phyloP scores from a whole-genome alignment of 108 stramenopile genomes.

The Mediolabrus comicus region DNA sequence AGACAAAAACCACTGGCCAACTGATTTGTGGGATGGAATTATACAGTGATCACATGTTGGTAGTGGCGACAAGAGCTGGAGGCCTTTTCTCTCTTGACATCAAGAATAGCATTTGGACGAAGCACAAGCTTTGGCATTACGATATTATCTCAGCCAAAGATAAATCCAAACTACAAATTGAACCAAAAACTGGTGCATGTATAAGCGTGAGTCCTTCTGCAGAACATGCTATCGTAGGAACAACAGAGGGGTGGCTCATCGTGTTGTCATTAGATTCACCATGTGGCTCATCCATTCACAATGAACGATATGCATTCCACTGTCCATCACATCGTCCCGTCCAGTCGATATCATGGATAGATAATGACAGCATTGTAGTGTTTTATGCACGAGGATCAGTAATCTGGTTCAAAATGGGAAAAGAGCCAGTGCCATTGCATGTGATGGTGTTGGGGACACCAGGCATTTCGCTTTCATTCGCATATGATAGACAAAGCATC shows the following conservation, averaged over 20 bases:
- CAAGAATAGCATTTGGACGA: conserved; percentile 26
- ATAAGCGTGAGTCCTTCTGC: conserved; percentile 40
- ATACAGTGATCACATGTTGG: conserved; percentile 24
- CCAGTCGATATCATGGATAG: conserved; percentile 56
- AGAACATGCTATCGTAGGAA: conserved; percentile 50
- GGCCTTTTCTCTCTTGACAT: conserved; percentile 49
- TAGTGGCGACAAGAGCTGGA: conserved; percentile 62
- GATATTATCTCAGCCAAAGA: conserved; percentile 9
- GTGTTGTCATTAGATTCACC: conserved; percentile 5
- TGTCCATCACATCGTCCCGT: conserved; percentile 41
- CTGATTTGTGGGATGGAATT: conserved; percentile 64
- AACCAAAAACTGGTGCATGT: conserved; percentile 55
- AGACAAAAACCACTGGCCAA: conserved; percentile 41
- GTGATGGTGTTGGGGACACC: conserved; percentile 39
- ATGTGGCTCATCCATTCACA: background rate
- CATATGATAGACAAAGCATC: conserved; percentile 43
- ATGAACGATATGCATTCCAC: conserved; percentile 9
- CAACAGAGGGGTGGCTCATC: conserved; percentile 59
- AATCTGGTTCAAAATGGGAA: conserved; percentile 48
- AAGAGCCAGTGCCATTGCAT: conserved; percentile 9
- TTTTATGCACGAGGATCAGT: conserved; percentile 62
- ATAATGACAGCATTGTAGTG: conserved; percentile 44
- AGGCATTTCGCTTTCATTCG: conserved; percentile 58
- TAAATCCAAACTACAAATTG: conserved; percentile 8
- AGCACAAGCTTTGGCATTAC: conserved; percentile 47